Evolutionary conservation across 2,329 filamentous ascomycete species (phyloP), one percentile per base, ranked within the genome.

Genomic region (Acephala macrosclerotiorum): DNA sequence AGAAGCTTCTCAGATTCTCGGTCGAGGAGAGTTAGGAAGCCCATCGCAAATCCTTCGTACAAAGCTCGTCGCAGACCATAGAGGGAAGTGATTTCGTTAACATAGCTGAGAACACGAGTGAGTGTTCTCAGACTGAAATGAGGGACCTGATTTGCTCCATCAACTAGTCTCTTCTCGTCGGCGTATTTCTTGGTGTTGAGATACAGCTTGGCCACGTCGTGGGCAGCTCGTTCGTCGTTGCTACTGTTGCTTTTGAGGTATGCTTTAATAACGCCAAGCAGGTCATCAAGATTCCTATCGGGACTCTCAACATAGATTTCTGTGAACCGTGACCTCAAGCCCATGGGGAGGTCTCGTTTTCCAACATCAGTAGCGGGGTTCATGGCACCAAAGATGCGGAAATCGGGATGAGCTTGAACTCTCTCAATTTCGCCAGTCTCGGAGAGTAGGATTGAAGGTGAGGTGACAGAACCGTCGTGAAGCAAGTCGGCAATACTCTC

Each of bases 371-470:
- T 99, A 5, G 96, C 96, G 35, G 96, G 96, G 75, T 99, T 99
- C 96, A 99, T 99, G 33, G 96, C 96, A 60, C 93, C 96, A 75
- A 99, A 99, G 16, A 99, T 92, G 45, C 96, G 89, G 77, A 99
- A 99, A 70, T 97, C 89, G 0, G 93, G 90, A 77, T 99, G 95
- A 0, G 94, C 96, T 67, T 90, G 85, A 40, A 99, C 90, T 70
- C 94, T 88, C 77, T 98, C 93, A 51, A 97, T 93, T 72, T 96
- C 94, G 42, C 96, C 96, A 45, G 94, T 96, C 80, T 99, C 96
- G 0, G 94, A 94, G 8, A 99, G 85, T 4, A 99, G 81, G 55
- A 99, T 89, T 0, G 93, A 97, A 1, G 95, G 95, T 0, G 84
- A 83, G 38, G 89, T 88, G 66, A 88, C 87, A 11, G 87, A 85